Conservation (phyloP, 2,329 filamentous ascomycete genomes). For the Mycogone perniciosa region DNA sequence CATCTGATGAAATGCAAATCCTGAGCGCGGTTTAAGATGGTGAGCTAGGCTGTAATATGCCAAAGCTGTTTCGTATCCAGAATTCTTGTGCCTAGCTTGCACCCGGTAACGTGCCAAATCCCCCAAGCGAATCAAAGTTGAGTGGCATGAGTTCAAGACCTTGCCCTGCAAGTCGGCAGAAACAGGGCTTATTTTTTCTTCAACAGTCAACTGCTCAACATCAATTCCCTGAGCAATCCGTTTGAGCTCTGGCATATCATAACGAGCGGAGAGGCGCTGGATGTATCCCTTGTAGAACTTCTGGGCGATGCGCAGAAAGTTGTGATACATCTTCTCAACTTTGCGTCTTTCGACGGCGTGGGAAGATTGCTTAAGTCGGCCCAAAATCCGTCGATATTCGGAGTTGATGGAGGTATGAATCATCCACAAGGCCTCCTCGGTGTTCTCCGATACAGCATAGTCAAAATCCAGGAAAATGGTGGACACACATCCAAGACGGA, state of each 20-base stretch:
- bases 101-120: slow-evolving; percentile 83
- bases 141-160: slow-evolving; percentile 70
- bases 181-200: slow-evolving; percentile 39
- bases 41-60: slow-evolving; percentile 81
- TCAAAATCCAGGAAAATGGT: slow-evolving; percentile 67
- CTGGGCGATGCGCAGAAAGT: slow-evolving; percentile 82
- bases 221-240: slow-evolving; percentile 37
- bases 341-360: slow-evolving; percentile 63
- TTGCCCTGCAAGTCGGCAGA: slow-evolving; percentile 46
- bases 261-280: slow-evolving; percentile 62
- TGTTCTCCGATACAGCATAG: slow-evolving; percentile 54
- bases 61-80: slow-evolving; percentile 72
- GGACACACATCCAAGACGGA: slow-evolving; percentile 65
- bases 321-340: slow-evolving; percentile 71
- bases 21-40: slow-evolving; percentile 70
- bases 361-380: slow-evolving; percentile 45
- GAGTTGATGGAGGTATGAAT: slow-evolving; percentile 71
- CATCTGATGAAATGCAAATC: slow-evolving; percentile 82
- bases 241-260: slow-evolving; percentile 46
- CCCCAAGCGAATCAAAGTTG: slow-evolving; percentile 77
- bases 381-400: slow-evolving; percentile 66
- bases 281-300: slow-evolving; percentile 85
- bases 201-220: slow-evolving; percentile 34
- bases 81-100: slow-evolving; percentile 65
- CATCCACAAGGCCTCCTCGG: slow-evolving; percentile 71